Percentiles rank a stretch among this genome's conserved stretches.
These are phyloP conservation scores for Vanderwaltozyma tropicalis DNA, from an alignment of 805 yeast genomes.

Conservation along the genomic window DNA sequence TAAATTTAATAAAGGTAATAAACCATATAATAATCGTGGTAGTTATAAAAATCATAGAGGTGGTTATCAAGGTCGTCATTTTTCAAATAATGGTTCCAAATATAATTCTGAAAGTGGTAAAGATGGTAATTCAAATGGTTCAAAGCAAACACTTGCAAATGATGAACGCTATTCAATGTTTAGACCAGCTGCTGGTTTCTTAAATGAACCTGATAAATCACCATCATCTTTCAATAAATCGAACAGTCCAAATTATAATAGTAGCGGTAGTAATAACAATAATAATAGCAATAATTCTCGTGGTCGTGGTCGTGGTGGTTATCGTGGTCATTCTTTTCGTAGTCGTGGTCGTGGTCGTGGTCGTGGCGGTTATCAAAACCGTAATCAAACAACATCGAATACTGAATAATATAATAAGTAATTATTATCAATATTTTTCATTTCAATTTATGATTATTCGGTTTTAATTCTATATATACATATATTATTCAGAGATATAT, in stretches of 20 bases:
- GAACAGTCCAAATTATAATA: constrained; percentile 6
- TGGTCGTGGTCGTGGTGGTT: constrained; percentile 14
- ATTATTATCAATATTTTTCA: too few relatives aligned
- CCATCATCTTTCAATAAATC: constrained; percentile 3
- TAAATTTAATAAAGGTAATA: neutral
- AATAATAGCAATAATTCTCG: constrained; percentile 2
- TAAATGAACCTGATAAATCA: constrained; percentile 6
- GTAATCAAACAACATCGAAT: constrained; percentile 3
- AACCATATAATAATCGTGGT: constrained; percentile 1
- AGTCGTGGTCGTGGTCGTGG: neutral
- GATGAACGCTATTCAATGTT: constrained; percentile 20
- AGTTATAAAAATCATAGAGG: constrained; percentile 6
- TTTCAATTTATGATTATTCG: neutral
- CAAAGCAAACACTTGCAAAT: neutral
- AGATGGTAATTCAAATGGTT: neutral
- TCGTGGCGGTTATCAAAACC: constrained; percentile 10
- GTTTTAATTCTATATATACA: neutral
- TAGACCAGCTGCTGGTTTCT: constrained; percentile 27
- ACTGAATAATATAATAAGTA: too few relatives aligned
- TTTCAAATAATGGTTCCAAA: constrained; percentile 1
- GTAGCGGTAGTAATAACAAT: constrained; percentile 11
- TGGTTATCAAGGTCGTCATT: constrained; percentile 3
- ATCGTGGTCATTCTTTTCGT: constrained; percentile 6
- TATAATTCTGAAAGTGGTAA: neutral
- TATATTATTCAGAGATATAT: neutral